A percentile compares a stretch with the other conserved stretches of the same genome.
Evolutionary conservation across 306 rosid genomes (phyloP).

Genomic region (Gastrolobium villosum): DNA sequence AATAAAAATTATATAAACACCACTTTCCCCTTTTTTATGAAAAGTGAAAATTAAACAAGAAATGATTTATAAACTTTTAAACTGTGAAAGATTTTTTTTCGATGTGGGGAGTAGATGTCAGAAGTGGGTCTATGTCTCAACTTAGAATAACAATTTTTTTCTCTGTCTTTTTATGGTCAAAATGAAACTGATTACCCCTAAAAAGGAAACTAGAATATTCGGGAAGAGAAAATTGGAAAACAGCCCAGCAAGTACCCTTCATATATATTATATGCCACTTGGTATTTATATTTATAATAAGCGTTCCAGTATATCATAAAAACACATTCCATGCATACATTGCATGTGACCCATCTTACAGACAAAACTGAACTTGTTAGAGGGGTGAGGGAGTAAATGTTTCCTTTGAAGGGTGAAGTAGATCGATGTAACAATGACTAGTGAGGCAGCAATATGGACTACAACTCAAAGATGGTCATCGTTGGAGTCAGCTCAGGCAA

Average conservation of each 20-base stretch:
- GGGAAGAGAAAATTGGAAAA: not conserved
- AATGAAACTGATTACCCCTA: not conserved
- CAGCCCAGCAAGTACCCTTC: not conserved
- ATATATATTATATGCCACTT: not conserved
- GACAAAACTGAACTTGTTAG: not conserved
- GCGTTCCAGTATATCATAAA: not conserved
- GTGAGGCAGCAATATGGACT: no score
- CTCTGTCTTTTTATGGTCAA: no score
- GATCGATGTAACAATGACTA: no score
- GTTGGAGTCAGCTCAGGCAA: no score
- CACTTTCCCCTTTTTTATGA: not conserved
- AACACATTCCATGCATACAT: slow-evolving; percentile 6
- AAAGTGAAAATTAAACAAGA: not conserved
- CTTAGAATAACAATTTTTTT: not conserved
- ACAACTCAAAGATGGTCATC: no score
- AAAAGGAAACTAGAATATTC: not conserved
- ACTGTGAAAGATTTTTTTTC: no score
- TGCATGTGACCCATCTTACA: not conserved
- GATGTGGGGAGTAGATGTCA: no score
- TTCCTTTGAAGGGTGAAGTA: no score
- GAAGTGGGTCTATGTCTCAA: not conserved
- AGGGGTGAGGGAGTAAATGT: no score
- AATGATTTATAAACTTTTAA: not conserved
- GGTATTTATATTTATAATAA: not conserved
- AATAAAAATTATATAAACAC: not conserved